Evolutionary conservation across 2,329 filamentous ascomycete species (phyloP).

Genomic region (Talaromyces verruculosus): DNA sequence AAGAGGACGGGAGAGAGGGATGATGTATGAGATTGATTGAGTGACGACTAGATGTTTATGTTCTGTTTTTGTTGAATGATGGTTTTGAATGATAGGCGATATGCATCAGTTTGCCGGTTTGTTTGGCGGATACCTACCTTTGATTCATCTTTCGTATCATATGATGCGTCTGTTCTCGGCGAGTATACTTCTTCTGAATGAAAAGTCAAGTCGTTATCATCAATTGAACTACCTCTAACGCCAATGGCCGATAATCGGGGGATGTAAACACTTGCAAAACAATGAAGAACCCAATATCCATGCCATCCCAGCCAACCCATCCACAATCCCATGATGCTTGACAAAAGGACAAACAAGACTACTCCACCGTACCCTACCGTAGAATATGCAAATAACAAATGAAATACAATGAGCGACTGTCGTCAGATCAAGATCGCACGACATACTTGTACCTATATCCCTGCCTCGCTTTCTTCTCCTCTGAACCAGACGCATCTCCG

Average conservation of each 20-base stretch:
- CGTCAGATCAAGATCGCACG: constrained; percentile 15
- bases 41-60: constrained; percentile 1
- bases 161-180: background rate
- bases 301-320: background rate
- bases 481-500: constrained; percentile 24
- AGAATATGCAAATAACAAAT: background rate
- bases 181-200: background rate
- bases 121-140: background rate
- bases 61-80: background rate
- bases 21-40: constrained; percentile 3
- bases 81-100: background rate
- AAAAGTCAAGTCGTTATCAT: background rate
- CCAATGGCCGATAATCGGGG: background rate
- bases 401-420: background rate
- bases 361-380: background rate
- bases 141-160: background rate
- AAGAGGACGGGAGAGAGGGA: background rate
- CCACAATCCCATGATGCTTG: constrained; percentile 2
- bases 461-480: constrained; percentile 29
- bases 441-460: constrained; percentile 44
- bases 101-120: background rate
- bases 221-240: background rate
- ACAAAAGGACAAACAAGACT: background rate
- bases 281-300: background rate
- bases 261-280: background rate